phyloP scores from a whole-genome alignment of 345 rosid species.

The Boechera stricta region DNA sequence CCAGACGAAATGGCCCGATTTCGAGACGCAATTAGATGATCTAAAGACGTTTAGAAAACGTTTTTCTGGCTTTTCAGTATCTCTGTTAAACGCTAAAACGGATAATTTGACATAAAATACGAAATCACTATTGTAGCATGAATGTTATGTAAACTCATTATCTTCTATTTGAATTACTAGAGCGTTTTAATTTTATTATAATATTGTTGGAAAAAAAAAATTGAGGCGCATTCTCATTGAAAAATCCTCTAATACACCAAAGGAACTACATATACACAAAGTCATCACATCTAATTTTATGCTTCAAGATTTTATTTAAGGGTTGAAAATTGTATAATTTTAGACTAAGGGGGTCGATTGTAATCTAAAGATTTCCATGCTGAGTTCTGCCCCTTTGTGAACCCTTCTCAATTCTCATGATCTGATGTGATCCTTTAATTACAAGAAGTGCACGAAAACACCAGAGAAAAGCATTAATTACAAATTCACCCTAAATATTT shows the following conservation, averaged over 20 bases:
- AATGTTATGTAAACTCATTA: too few species aligned
- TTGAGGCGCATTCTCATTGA: neutral
- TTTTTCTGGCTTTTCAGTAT: too few species aligned
- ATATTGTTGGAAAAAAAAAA: too few species aligned
- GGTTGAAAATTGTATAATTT: neutral
- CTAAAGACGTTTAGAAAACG: too few species aligned
- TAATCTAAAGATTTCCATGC: conserved; percentile 1
- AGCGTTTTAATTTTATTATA: too few species aligned
- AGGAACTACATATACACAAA: too few species aligned
- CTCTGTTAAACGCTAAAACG: too few species aligned
- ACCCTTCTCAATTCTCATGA: conserved; percentile 9
- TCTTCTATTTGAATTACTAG: too few species aligned
- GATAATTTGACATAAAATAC: too few species aligned
- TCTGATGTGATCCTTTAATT: conserved; percentile 16
- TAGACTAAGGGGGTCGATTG: neutral
- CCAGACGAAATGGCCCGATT: too few species aligned
- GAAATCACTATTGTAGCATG: too few species aligned
- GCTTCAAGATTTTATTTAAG: neutral
- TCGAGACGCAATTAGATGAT: too few species aligned
- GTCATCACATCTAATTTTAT: neutral
- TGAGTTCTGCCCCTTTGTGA: neutral
- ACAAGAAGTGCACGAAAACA: conserved; percentile 38
- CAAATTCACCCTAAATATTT: conserved; percentile 40
- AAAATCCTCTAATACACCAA: neutral
- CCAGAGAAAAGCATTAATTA: conserved; percentile 34